Evolutionary conservation across 176 grass and related monocot genomes (phyloP).

Genomic region (Hordeum marinum): DNA sequence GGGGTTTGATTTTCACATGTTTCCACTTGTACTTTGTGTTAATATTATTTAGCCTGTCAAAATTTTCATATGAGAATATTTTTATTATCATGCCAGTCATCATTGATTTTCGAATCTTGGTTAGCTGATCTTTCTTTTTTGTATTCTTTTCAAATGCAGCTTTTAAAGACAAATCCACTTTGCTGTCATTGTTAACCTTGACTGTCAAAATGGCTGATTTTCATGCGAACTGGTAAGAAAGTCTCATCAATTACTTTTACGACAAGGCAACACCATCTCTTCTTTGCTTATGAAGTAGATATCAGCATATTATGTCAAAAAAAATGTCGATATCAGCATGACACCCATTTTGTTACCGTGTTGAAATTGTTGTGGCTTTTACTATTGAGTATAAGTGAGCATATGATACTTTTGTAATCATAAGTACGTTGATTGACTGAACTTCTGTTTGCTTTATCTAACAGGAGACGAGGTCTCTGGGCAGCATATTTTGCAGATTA

Average conservation of each 20-base stretch:
- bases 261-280: background rate
- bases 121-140: background rate
- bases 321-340: background rate
- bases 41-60: background rate
- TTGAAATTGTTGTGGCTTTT: background rate
- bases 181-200: background rate
- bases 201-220: background rate
- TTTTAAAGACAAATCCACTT: background rate
- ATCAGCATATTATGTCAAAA: no score
- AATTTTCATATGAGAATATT: background rate
- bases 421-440: background rate
- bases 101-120: background rate
- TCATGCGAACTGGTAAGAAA: background rate
- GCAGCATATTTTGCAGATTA: background rate
- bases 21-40: background rate
- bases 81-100: background rate
- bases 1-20: background rate
- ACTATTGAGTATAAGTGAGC: background rate
- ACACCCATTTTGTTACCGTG: background rate
- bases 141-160: conserved; percentile 15
- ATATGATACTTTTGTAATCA: background rate
- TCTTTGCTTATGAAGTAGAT: background rate
- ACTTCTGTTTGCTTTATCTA: conserved; percentile 6
- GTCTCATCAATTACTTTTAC: background rate
- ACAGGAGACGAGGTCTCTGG: background rate